Conservation (phyloP, 129 eudicot genomes). For the Artemisia argyi region DNA sequence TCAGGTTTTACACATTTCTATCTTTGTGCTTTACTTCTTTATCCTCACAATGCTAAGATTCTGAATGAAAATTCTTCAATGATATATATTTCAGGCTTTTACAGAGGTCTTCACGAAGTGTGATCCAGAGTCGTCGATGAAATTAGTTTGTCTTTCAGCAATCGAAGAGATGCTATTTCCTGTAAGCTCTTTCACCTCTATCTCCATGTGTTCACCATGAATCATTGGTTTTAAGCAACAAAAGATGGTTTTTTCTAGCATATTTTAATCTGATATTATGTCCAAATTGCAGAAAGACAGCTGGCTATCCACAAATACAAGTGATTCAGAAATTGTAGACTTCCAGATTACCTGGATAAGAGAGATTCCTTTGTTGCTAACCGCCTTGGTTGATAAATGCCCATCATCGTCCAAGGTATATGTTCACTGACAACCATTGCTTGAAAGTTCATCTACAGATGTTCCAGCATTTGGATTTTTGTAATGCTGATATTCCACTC, state of each 20-base stretch:
- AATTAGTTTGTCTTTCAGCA: constrained; percentile 76
- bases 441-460: neutral
- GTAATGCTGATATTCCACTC: neutral
- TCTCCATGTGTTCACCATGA: neutral
- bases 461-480: constrained; percentile 1
- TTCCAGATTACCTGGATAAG: constrained; percentile 61
- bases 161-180: constrained; percentile 71
- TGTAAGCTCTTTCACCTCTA: constrained; percentile 47
- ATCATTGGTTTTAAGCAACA: neutral
- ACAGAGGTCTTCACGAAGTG: constrained; percentile 64
- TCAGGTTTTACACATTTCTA: constrained; percentile 47
- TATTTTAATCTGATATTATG: neutral
- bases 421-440: neutral
- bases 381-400: constrained; percentile 53
- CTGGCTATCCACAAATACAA: constrained; percentile 31
- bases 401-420: constrained; percentile 56
- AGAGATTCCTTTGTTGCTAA: constrained; percentile 67
- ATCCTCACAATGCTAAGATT: constrained; percentile 20
- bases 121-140: constrained; percentile 66
- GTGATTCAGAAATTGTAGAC: constrained; percentile 49
- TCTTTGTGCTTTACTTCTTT: constrained; percentile 4
- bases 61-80: neutral
- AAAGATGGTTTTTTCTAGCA: constrained; percentile 2
- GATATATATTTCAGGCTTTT: constrained; percentile 62
- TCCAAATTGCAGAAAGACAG: constrained; percentile 42